Percentiles rank a stretch among this genome's conserved stretches.
These are phyloP conservation scores for Syzygium syzygioides DNA, from an alignment of 441 rosid species.

Conservation along the genomic window DNA sequence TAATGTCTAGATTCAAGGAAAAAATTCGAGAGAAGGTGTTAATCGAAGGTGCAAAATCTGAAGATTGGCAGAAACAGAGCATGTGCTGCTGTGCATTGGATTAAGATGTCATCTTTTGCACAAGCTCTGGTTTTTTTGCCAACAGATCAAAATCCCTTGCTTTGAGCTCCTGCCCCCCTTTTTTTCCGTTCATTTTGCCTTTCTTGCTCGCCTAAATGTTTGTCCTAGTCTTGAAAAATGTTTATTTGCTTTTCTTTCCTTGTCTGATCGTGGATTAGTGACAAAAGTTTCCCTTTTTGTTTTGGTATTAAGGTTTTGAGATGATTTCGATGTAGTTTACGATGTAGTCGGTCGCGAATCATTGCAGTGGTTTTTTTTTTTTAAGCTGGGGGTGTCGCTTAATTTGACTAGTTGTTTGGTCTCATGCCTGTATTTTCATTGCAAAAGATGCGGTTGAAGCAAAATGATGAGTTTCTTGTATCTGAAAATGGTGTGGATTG, in stretches of 20 bases:
- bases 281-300: not conserved
- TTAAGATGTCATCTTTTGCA: not conserved
- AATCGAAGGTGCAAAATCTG: conserved; percentile 27
- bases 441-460: not conserved
- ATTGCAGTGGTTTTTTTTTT: not conserved
- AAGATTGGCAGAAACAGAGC: conserved; percentile 10
- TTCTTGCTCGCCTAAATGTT: not conserved
- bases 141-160: not conserved
- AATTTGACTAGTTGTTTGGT: not conserved
- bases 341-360: not conserved
- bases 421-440: not conserved
- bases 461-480: conserved; percentile 18
- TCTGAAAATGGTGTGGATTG: conserved; percentile 27
- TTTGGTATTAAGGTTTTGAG: not conserved
- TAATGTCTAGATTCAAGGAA: conserved; percentile 32
- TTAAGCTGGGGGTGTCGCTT: not conserved
- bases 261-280: not conserved
- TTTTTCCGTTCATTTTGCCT: not conserved
- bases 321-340: not conserved
- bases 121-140: conserved; percentile 2
- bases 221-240: not conserved
- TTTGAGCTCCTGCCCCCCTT: not conserved
- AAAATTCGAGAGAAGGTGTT: conserved; percentile 22
- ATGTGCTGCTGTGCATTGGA: not conserved
- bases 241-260: not conserved